Conservation (phyloP, 1,284 basidiomycete species). For the Apiotrichum laibachii region DNA sequence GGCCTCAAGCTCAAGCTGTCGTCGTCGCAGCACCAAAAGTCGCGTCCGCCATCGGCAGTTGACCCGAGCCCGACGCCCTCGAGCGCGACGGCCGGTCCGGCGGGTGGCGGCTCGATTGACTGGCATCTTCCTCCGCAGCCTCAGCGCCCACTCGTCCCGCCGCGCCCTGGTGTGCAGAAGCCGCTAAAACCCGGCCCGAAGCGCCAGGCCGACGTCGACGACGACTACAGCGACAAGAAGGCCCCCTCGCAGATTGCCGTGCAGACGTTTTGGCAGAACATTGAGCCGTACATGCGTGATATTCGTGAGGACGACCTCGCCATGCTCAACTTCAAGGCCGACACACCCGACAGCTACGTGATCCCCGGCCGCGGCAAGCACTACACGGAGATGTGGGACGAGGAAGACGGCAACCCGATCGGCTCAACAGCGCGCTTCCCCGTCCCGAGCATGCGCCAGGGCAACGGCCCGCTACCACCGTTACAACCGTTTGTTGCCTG, state of each 20-base stretch:
- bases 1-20: conserved; percentile 44
- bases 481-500: conserved; percentile 15
- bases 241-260: conserved; percentile 57
- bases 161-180: conserved; percentile 64
- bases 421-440: conserved; percentile 36
- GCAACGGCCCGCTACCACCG: conserved; percentile 9
- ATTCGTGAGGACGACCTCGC: conserved; percentile 88
- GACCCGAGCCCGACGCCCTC: conserved; percentile 53
- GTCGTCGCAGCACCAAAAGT: conserved; percentile 25
- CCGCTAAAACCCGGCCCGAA: conserved; percentile 73
- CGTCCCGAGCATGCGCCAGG: conserved; percentile 37
- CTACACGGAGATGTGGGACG: conserved; percentile 87
- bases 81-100: conserved; percentile 36
- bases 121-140: conserved; percentile 38
- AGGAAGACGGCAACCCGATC: conserved; percentile 65
- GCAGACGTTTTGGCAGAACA: conserved; percentile 72
- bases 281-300: conserved; percentile 79
- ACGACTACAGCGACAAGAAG: conserved; percentile 82
- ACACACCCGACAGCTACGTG: conserved; percentile 79
- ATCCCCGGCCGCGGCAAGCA: conserved; percentile 84
- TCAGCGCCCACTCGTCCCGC: conserved; percentile 57
- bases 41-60: conserved; percentile 21
- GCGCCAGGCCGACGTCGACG: conserved; percentile 72
- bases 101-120: conserved; percentile 40
- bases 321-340: conserved; percentile 76